These are phyloP conservation scores for Dryas integrifolia DNA, from an alignment of 331 rosid species.

Conservation along the genomic window DNA sequence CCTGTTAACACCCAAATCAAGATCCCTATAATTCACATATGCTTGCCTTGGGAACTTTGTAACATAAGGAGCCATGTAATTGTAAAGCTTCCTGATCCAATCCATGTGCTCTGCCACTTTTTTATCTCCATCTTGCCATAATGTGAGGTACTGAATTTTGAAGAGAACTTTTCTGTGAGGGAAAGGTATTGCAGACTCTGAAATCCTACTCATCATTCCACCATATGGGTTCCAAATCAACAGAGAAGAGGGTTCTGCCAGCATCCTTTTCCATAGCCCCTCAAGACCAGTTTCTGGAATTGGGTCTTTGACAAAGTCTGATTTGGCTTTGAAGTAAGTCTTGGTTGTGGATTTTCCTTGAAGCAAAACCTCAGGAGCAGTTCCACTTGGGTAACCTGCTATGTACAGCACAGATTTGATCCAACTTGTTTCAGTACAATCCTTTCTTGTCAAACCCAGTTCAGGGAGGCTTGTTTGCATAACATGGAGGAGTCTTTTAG, in stretches of 20 bases:
- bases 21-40: constrained; percentile 80
- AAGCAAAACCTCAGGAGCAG: constrained; percentile 57
- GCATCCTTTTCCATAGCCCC: constrained; percentile 64
- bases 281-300: constrained; percentile 59
- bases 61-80: constrained; percentile 74
- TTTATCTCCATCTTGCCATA: constrained; percentile 50
- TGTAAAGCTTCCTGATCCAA: constrained; percentile 73
- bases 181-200: constrained; percentile 66
- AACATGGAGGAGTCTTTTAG: constrained; percentile 38
- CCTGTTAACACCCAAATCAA: constrained; percentile 77
- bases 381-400: constrained; percentile 44
- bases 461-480: constrained; percentile 59
- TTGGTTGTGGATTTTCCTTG: constrained; percentile 55
- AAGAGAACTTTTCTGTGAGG: constrained; percentile 76
- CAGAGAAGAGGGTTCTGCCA: constrained; percentile 45
- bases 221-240: constrained; percentile 76
- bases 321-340: constrained; percentile 79
- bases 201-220: constrained; percentile 63
- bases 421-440: constrained; percentile 65
- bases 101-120: constrained; percentile 44
- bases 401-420: constrained; percentile 64
- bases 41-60: constrained; percentile 72
- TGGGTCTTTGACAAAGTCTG: constrained; percentile 67
- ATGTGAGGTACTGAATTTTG: constrained; percentile 57
- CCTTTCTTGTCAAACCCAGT: constrained; percentile 54